phyloP scores from a whole-genome alignment of 2,329 filamentous ascomycete species.

The Phyllosticta citribraziliensis region DNA sequence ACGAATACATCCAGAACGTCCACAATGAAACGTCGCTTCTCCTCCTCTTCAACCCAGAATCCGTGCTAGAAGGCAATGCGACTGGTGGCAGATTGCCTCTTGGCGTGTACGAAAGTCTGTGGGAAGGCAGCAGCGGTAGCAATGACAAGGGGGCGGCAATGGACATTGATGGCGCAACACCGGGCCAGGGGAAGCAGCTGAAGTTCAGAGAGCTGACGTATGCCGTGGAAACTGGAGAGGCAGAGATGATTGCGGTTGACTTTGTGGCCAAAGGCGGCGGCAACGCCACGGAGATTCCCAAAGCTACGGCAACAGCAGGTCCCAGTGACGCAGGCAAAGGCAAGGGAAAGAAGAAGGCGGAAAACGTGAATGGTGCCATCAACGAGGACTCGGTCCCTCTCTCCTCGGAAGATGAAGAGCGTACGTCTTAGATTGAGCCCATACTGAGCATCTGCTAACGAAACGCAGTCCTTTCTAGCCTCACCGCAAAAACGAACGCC shows the following conservation, averaged over 20 bases:
- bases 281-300: constrained; percentile 57
- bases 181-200: constrained; percentile 33
- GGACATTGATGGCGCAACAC: constrained; percentile 51
- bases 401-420: constrained; percentile 54
- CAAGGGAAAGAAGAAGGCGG: constrained; percentile 33
- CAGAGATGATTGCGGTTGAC: constrained; percentile 96
- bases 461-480: constrained; percentile 46
- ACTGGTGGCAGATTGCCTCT: constrained; percentile 75
- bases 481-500: constrained; percentile 84
- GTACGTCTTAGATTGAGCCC: constrained; percentile 27
- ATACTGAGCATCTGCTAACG: neutral
- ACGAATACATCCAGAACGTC: constrained; percentile 62
- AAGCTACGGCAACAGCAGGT: constrained; percentile 19
- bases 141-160: constrained; percentile 28
- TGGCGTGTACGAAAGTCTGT: constrained; percentile 78
- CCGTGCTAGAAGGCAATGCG: constrained; percentile 40
- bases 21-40: constrained; percentile 83
- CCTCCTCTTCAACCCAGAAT: constrained; percentile 71
- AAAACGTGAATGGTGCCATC: constrained; percentile 24
- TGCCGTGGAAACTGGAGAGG: constrained; percentile 84
- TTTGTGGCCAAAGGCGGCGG: constrained; percentile 79
- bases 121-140: constrained; percentile 23
- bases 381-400: constrained; percentile 30
- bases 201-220: constrained; percentile 79
- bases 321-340: constrained; percentile 44